These are phyloP conservation scores for Penicillium manginii DNA, from an alignment of 495 filamentous ascomycete genomes.

Conservation along the genomic window DNA sequence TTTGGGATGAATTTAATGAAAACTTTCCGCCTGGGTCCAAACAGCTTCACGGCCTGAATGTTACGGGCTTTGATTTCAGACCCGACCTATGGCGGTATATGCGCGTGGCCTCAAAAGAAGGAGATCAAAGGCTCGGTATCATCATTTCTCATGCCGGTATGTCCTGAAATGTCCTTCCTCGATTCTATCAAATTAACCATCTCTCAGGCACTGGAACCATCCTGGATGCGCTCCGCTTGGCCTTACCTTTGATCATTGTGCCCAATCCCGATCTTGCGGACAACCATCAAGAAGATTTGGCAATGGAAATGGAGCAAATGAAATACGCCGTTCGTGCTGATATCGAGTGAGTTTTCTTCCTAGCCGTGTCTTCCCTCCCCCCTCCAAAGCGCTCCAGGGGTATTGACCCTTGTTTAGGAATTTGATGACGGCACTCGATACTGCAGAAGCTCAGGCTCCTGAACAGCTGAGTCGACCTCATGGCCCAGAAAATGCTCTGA, in stretches of 20 bases:
- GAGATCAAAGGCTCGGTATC: conserved; percentile 55
- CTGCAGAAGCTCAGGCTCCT: conserved; percentile 46
- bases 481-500: background rate
- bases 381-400: too few species aligned
- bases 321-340: conserved; percentile 71
- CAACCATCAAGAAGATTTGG: conserved; percentile 91
- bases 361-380: too few species aligned
- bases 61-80: conserved; percentile 70
- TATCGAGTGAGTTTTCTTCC: conserved; percentile 55
- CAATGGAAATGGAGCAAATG: conserved; percentile 67
- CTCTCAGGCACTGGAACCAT: conserved; percentile 83
- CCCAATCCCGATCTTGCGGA: conserved; percentile 82
- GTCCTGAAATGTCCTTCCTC: background rate
- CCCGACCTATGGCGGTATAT: conserved; percentile 61
- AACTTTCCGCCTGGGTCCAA: conserved; percentile 18
- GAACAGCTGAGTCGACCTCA: conserved; percentile 34
- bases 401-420: conserved; percentile 32
- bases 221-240: conserved; percentile 71
- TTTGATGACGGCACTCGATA: conserved; percentile 44
- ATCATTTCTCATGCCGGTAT: conserved; percentile 89
- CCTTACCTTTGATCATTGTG: conserved; percentile 77
- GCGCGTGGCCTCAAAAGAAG: conserved; percentile 47
- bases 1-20: conserved; percentile 45
- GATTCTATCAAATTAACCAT: background rate
- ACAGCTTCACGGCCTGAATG: conserved; percentile 46